Evolutionary conservation across 2,329 filamentous ascomycete genomes (phyloP), one percentile per base, ranked within the genome.

Genomic region (Verticillium albo-atrum): DNA sequence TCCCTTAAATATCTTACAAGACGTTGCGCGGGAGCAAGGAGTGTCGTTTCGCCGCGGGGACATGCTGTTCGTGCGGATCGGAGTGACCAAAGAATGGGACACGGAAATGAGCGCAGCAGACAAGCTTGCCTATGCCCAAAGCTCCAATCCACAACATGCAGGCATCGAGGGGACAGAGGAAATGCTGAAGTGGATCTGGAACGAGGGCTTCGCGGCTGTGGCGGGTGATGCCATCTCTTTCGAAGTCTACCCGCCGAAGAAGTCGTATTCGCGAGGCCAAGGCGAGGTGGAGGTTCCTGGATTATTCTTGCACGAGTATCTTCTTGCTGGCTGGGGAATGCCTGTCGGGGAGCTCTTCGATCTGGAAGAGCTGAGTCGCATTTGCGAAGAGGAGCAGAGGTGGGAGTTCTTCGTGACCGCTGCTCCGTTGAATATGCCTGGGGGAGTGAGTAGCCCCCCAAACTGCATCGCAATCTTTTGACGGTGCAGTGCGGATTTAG

Each of bases 331-430:
- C 12, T 82, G 79, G 78, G 80, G 79, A 1, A 69, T 80, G 67
- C 78, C 75, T 0, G 68, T 71, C 61, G 69, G 71, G 57, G 75
- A 79, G 52, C 59, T 72, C 1, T 74, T 73, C 30, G 70, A 75
- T 37, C 58, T 74, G 26, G 71, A 74, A 57, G 67, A 59, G 25
- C 61, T 74, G 53, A 68, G 69, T 14, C 68, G 80, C 74, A 80
- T 73, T 2, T 87, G 86, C 70, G 83, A 83, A 61, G 75, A 80
- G 61, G 74, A 77, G 6, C 75, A 73, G 14, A 68, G 78, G 15
- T 82, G 77, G 74, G 72, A 70, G 0, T 84, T 84, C 61, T 83
- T 84, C 61, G 67, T 84, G 23, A 74, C 75, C 1, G 80, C 76
- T 23, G 70, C 76, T 54, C 79, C 79, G 1, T 67, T 82, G 35